Conservation (phyloP, 1,284 basidiomycete species). For the Ceratobasidium sp. region DNA sequence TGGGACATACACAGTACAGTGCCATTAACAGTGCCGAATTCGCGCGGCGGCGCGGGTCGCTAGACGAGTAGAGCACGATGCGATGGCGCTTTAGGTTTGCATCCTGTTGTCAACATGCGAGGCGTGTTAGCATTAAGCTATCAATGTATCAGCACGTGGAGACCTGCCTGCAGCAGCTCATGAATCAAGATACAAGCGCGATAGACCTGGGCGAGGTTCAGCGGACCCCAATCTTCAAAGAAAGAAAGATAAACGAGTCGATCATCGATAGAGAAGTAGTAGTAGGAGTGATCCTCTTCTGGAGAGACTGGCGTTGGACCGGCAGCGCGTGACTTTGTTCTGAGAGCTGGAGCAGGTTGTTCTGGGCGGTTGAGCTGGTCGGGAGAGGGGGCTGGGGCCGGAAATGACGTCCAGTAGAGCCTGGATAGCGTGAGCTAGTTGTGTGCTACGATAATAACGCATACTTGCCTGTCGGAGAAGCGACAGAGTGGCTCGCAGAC, state of each 20-base stretch:
- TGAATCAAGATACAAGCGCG: conserved; percentile 94
- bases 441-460: not conserved
- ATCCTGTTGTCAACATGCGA: conserved; percentile 63
- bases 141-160: not conserved
- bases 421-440: conserved; percentile 57
- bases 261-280: conserved; percentile 91
- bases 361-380: conserved; percentile 70
- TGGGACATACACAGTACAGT: conserved; percentile 80
- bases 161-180: conserved; percentile 81
- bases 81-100: conserved; percentile 72
- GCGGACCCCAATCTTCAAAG: conserved; percentile 94
- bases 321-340: conserved; percentile 67
- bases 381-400: conserved; percentile 72
- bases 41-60: conserved; percentile 87
- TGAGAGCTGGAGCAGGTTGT: conserved; percentile 62
- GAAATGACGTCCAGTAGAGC: conserved; percentile 84
- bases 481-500: conserved; percentile 77
- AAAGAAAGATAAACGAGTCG: conserved; percentile 93
- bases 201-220: conserved; percentile 92
- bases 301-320: conserved; percentile 69
- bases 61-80: conserved; percentile 90
- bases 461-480: conserved; percentile 74
- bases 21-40: conserved; percentile 94
- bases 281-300: conserved; percentile 74
- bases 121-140: conserved; percentile 29